Evolutionary conservation across 1,139 yeast species (phyloP).

Genomic region (Scheffersomyces lignicola): DNA sequence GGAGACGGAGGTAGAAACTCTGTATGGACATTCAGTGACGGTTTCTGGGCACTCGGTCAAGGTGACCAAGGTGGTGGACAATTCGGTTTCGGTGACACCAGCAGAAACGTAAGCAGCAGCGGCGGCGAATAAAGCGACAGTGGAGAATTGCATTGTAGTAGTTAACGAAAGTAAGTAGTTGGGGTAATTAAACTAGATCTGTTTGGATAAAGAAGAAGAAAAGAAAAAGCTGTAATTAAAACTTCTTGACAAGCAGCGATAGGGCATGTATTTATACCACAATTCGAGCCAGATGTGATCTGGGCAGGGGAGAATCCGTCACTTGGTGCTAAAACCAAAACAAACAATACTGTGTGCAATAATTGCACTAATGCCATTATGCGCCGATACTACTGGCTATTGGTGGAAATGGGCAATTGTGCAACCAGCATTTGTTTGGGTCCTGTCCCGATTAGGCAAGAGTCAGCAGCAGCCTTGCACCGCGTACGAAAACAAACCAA

Average conservation of each 20-base stretch:
- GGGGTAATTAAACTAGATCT: slow-evolving; percentile 10
- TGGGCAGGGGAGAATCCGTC: no score
- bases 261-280: no score
- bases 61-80: slow-evolving; percentile 24
- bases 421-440: slow-evolving; percentile 3
- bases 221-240: not conserved
- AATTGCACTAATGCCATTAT: no score
- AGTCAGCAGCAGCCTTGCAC: not conserved
- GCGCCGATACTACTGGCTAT: no score
- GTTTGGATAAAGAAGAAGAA: slow-evolving; percentile 1
- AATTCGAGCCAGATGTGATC: no score
- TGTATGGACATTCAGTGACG: slow-evolving; percentile 44
- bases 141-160: slow-evolving; percentile 45
- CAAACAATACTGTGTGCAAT: no score
- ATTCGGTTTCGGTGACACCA: slow-evolving; percentile 30
- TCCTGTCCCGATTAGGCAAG: slow-evolving; percentile 1
- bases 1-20: slow-evolving; percentile 13
- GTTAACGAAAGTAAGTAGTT: slow-evolving; percentile 27
- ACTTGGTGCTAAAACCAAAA: no score
- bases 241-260: no score
- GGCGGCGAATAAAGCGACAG: slow-evolving; percentile 45
- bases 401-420: no score
- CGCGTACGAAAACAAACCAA: slow-evolving; percentile 1
- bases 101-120: slow-evolving; percentile 25
- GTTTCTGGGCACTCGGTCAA: slow-evolving; percentile 43